These are phyloP conservation scores for Marchantia paleacea DNA, from an alignment of 225 moss, liverwort and hornwort species.

Conservation along the genomic window DNA sequence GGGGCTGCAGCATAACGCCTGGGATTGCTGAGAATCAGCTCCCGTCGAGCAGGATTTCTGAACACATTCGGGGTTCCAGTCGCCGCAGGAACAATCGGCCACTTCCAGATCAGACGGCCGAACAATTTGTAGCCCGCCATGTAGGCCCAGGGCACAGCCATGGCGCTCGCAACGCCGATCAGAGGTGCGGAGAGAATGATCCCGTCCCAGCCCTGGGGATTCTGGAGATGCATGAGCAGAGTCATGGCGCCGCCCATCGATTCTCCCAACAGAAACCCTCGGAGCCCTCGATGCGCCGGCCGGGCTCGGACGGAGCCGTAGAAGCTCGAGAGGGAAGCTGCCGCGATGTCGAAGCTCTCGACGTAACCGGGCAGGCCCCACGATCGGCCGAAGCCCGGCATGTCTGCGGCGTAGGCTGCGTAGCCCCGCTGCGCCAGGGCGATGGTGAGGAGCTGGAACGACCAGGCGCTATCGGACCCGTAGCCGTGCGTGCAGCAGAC, in stretches of 20 bases:
- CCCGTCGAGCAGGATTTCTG: conserved; percentile 42
- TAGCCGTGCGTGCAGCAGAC: conserved; percentile 72
- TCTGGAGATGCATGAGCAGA: conserved; percentile 63
- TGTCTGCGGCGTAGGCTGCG: conserved; percentile 61
- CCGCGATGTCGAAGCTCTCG: conserved; percentile 31
- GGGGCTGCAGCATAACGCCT: conserved; percentile 51
- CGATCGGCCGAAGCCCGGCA: conserved; percentile 73
- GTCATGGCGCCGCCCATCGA: conserved; percentile 66
- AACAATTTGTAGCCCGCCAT: conserved; percentile 45
- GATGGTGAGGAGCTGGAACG: conserved; percentile 52
- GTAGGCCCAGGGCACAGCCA: conserved; percentile 44
- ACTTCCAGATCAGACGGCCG: conserved; percentile 43
- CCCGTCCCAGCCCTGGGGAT: conserved; percentile 55
- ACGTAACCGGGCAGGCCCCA: conserved; percentile 53
- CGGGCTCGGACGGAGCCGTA: conserved; percentile 58
- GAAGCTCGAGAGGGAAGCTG: conserved; percentile 50
- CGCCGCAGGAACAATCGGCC: conserved; percentile 46
- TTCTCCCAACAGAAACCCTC: conserved; percentile 63
- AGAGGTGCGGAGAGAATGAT: conserved; percentile 57
- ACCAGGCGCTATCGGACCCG: conserved; percentile 59
- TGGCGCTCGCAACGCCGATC: conserved; percentile 38
- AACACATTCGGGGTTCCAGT: conserved; percentile 19
- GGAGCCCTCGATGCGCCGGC: conserved; percentile 47
- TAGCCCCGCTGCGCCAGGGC: conserved; percentile 52
- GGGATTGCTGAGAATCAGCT: conserved; percentile 36